Evolutionary conservation across 129 eudicot genomes (phyloP), one percentile per base, ranked within the genome.

Genomic region (Lactuca sativa): DNA sequence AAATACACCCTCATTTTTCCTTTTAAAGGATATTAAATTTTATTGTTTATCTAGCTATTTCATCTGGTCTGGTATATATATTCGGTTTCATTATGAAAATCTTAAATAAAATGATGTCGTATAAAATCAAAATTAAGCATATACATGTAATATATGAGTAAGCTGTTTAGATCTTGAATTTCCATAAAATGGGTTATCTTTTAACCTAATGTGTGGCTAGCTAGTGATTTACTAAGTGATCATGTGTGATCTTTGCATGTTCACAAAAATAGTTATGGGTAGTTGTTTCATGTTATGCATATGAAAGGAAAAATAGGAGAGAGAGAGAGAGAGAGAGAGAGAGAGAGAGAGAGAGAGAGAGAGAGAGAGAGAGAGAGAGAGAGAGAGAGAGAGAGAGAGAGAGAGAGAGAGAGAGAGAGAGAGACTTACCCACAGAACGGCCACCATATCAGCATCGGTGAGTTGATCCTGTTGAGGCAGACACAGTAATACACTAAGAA

Each of bases 401-500:
- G 44, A 25, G 62, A 43, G 63, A 44, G 52, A 37, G 14, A 16
- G 68, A 56, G 75, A 59, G 62, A 37, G 62, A 56, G 70, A 41
- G 54, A 41, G n/a, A 49, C 63, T 61, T 87, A 87, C 97, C 97
- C 97, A 90, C 12, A 90, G 74, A 25, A 90, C 87, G 73, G 95
- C 90, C 64, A 85, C 88, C 88, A 85, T 70, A 62, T 91, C 92
- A 56, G 78, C 81, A 74, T 85, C 82, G 43, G 48, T 54, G 64
- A 91, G 90, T 72, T 81, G 88, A 74, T 91, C 97, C n/a, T 91
- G 90, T 49, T 74, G 8, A 17, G 95, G 89, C 86, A 87, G 78
- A 81, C 86, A 85, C 15, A 91, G 77, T 77, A 88, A 79, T 15
- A 83, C 78, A 72, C 97, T 90, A 40, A 90, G 91, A 80, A 82